phyloP scores from a whole-genome alignment of 2,329 filamentous ascomycete species.

The Botrytis medusae region DNA sequence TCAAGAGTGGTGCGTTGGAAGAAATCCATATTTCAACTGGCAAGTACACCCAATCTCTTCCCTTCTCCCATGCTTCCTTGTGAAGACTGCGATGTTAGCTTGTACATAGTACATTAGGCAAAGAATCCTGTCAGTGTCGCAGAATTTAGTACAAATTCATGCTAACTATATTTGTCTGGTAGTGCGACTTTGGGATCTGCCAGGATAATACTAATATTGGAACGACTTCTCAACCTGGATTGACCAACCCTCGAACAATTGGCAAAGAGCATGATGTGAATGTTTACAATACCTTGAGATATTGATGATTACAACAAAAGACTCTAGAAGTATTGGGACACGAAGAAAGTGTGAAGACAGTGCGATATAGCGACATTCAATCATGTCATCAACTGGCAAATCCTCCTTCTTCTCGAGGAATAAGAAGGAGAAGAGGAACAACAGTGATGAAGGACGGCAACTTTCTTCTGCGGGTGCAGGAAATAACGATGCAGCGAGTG shows the following conservation, averaged over 20 bases:
- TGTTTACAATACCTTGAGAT: slow-evolving; percentile 31
- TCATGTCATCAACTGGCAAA: slow-evolving; percentile 18
- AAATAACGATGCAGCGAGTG: slow-evolving; percentile 59
- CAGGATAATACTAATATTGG: slow-evolving; percentile 16
- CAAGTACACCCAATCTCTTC: slow-evolving; percentile 1
- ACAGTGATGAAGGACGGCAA: slow-evolving; percentile 58
- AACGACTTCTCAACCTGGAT: not conserved
- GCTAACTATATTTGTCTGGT: slow-evolving; percentile 30
- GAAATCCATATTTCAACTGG: slow-evolving; percentile 3
- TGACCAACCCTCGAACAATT: slow-evolving; percentile 22
- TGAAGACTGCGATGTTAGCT: not conserved
- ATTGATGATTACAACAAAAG: slow-evolving; percentile 32
- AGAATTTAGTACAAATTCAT: slow-evolving; percentile 20
- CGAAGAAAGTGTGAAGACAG: slow-evolving; percentile 16
- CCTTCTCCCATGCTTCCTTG: not conserved
- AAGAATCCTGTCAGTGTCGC: slow-evolving; percentile 11
- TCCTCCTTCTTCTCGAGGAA: slow-evolving; percentile 82
- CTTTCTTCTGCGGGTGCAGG: slow-evolving; percentile 44
- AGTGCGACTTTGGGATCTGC: slow-evolving; percentile 23
- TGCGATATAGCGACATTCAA: slow-evolving; percentile 26
- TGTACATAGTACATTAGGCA: not conserved
- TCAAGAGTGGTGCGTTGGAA: slow-evolving; percentile 2
- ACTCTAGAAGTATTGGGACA: slow-evolving; percentile 28
- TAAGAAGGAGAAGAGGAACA: slow-evolving; percentile 70
- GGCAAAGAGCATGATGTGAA: slow-evolving; percentile 36